Evolutionary conservation across 139 green algal species (phyloP), one percentile per base, ranked within the genome.

Genomic region (Chlamydomonas applanata): DNA sequence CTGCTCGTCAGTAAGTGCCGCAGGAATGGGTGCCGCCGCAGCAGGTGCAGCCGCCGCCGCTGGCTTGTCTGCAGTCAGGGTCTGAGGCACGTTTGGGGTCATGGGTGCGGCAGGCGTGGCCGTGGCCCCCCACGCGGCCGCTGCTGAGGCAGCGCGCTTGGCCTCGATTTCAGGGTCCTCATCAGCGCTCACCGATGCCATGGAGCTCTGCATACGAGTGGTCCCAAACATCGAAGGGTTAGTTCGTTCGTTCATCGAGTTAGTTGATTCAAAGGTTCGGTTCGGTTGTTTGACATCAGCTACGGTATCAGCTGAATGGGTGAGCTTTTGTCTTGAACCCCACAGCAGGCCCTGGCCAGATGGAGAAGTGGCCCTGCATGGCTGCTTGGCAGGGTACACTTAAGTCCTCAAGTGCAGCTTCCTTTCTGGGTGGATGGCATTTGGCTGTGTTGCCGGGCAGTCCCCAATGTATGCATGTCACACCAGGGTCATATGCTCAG

Each of bases 81-180:
- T 61, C 19, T 33, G 30, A 22, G 71, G 11, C 62, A 34, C 27
- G 11, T 44, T n/a, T n/a, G 56, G 46, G 7, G 71, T 66, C 25
- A 34, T 17, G 7, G 65, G 34, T 70, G 71, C 53, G 7, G 30
- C 19, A 1, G 71, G n/a, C 33, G 40, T 25, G 25, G 56, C 19
- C 1, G 25, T n/a, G 29, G 22, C 71, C 25, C 86, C 90, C 93
- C 93, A 98, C 1, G 94, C 94, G 35, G 85, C 60, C n/a, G 83
- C 78, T 13, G 88, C 92, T 1, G 89, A 86, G n/a, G 85, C 89
- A 0, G 83, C 83, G 3, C 93, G 86, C 79, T 93, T 96, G 27
- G 74, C 64, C 62, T 94, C 93, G 52, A 97, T 96, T 27, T 97
- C 90, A 1, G 89, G 84, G 53, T 97, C 90, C 80, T 53, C 24